A percentile compares a stretch with the other conserved stretches of the same genome.
Evolutionary conservation across 441 rosid genomes (phyloP).

Genomic region (Flueggea neowawraea): DNA sequence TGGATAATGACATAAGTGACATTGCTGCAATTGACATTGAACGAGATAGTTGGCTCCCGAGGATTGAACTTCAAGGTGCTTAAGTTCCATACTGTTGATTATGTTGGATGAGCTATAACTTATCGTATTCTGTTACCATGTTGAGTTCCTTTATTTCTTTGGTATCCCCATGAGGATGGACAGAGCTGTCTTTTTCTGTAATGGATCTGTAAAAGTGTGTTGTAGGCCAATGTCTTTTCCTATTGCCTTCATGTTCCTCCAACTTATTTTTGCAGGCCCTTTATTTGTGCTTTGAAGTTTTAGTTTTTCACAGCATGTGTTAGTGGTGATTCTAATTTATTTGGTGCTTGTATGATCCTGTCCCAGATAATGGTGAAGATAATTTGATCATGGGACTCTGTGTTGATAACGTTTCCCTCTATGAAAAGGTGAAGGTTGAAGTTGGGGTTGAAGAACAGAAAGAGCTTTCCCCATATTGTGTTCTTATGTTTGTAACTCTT

Average conservation of each 20-base stretch:
- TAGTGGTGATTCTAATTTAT: constrained; percentile 2
- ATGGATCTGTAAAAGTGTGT: no score
- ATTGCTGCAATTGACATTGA: constrained; percentile 59
- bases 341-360: not conserved
- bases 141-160: not conserved
- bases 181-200: no score
- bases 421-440: constrained; percentile 59
- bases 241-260: not conserved
- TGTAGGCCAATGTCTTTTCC: no score
- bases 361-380: constrained; percentile 79
- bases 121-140: not conserved
- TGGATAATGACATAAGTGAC: constrained; percentile 45
- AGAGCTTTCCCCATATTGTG: constrained; percentile 73
- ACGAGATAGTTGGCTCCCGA: constrained; percentile 80
- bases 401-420: constrained; percentile 55
- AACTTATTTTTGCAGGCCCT: not conserved
- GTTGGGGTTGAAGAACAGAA: constrained; percentile 61
- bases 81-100: constrained; percentile 12
- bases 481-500: constrained; percentile 79
- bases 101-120: not conserved
- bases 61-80: constrained; percentile 98
- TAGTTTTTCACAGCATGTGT: not conserved
- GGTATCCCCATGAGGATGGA: no score
- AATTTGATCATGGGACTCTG: constrained; percentile 89
- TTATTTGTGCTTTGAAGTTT: not conserved